phyloP scores from a whole-genome alignment of 164 flowering plant genomes.

The Umbellularia californica region DNA sequence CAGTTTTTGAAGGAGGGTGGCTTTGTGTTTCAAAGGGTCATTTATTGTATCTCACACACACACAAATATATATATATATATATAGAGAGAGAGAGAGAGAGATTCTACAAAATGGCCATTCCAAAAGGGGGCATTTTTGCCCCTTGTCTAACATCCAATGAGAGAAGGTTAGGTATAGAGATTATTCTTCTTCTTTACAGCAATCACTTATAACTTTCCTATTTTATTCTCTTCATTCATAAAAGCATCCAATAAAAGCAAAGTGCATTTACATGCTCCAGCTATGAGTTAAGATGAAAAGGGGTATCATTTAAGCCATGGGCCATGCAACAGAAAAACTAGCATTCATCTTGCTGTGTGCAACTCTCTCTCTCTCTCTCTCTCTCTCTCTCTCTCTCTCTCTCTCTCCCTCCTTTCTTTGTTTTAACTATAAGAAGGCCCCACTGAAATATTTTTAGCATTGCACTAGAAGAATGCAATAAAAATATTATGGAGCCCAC shows the following conservation, averaged over 20 bases:
- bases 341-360: too few species aligned
- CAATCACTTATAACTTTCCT: background rate
- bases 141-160: too few species aligned
- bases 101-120: too few species aligned
- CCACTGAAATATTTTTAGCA: background rate
- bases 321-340: background rate
- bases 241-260: too few species aligned
- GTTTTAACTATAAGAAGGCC: background rate
- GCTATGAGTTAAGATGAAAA: background rate
- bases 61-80: too few species aligned
- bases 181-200: background rate
- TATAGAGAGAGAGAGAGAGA: too few species aligned
- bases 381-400: background rate
- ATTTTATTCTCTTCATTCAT: background rate
- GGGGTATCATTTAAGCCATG: background rate
- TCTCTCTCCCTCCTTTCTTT: background rate
- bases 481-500: background rate
- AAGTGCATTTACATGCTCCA: background rate
- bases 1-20: too few species aligned
- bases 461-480: background rate
- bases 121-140: too few species aligned
- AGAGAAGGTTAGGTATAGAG: background rate
- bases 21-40: too few species aligned
- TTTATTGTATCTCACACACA: too few species aligned
- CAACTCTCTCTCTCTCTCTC: background rate